Conservation (phyloP, 305 asterid genomes). For the Fraxinus sp. region DNA sequence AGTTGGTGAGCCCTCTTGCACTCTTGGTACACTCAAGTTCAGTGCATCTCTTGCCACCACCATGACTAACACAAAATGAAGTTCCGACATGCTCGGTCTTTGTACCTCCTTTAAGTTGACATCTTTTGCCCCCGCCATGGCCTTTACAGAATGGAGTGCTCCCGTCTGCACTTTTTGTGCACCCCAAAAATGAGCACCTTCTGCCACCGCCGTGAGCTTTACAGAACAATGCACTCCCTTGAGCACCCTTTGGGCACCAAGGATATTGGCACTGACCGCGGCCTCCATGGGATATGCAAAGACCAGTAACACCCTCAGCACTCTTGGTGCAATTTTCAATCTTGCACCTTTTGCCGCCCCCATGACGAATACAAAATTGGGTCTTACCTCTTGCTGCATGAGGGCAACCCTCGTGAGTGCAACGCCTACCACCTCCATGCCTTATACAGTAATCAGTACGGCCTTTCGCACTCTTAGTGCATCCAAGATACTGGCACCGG, state of each 20-base stretch:
- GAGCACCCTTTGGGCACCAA: constrained; percentile 60
- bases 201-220: constrained; percentile 47
- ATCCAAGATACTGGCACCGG: constrained; percentile 62
- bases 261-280: constrained; percentile 61
- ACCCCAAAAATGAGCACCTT: constrained; percentile 46
- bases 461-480: constrained; percentile 72
- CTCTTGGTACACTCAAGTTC: constrained; percentile 52
- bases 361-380: constrained; percentile 63
- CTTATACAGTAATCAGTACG: constrained; percentile 59
- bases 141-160: constrained; percentile 62
- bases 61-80: constrained; percentile 60
- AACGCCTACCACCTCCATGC: constrained; percentile 69
- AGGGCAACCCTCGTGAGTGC: constrained; percentile 50
- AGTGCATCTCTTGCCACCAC: constrained; percentile 73
- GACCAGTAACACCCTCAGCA: constrained; percentile 58
- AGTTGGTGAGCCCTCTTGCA: constrained; percentile 59
- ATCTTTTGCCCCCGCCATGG: constrained; percentile 73
- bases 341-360: constrained; percentile 71
- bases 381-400: constrained; percentile 68
- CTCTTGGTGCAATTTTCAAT: constrained; percentile 53
- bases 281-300: constrained; percentile 78
- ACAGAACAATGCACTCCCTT: constrained; percentile 44
- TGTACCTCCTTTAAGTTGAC: constrained; percentile 55
- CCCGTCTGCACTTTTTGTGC: constrained; percentile 70
- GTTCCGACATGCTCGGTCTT: constrained; percentile 74